Percentiles rank a stretch among this genome's conserved stretches.
Evolutionary conservation across 306 rosid species (phyloP).

Genomic region (Ochetophila trinervis): DNA sequence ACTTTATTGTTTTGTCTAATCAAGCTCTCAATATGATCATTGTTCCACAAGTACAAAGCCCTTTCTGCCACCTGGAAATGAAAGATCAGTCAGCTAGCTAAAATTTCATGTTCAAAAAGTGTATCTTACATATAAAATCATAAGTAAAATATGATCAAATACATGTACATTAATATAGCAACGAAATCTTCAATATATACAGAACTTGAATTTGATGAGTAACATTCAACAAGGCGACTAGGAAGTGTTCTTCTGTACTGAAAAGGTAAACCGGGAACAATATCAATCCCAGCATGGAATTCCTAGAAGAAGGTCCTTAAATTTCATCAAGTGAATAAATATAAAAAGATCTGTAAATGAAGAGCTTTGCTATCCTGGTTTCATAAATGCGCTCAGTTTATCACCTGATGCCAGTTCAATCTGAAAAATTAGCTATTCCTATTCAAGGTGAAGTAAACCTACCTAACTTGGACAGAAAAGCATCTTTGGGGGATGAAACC

Average conservation of each 20-base stretch:
- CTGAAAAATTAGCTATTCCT: too few relatives aligned
- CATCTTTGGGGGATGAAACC: too few relatives aligned
- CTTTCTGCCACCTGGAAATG: constrained; percentile 73
- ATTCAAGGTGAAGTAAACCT: too few relatives aligned
- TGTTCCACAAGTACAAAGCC: constrained; percentile 68
- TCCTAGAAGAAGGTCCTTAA: too few relatives aligned
- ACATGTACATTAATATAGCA: background rate
- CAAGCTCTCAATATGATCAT: constrained; percentile 62
- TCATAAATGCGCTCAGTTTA: too few relatives aligned
- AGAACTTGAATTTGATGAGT: background rate
- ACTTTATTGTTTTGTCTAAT: constrained; percentile 52
- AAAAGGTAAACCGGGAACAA: too few relatives aligned
- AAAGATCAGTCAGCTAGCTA: constrained; percentile 22
- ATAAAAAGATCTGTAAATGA: too few relatives aligned
- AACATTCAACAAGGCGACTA: background rate
- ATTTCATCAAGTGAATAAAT: too few relatives aligned
- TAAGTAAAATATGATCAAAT: background rate
- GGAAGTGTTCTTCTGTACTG: background rate
- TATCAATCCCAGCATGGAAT: too few relatives aligned
- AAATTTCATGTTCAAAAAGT: constrained; percentile 9
- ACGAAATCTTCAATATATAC: background rate
- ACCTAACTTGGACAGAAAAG: too few relatives aligned
- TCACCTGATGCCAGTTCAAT: too few relatives aligned
- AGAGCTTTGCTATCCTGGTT: too few relatives aligned
- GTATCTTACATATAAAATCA: background rate